Percentiles rank a stretch among this genome's conserved stretches.
Evolutionary conservation across 805 yeast species (phyloP).

Genomic region (Starmerella ratchasimensis): DNA sequence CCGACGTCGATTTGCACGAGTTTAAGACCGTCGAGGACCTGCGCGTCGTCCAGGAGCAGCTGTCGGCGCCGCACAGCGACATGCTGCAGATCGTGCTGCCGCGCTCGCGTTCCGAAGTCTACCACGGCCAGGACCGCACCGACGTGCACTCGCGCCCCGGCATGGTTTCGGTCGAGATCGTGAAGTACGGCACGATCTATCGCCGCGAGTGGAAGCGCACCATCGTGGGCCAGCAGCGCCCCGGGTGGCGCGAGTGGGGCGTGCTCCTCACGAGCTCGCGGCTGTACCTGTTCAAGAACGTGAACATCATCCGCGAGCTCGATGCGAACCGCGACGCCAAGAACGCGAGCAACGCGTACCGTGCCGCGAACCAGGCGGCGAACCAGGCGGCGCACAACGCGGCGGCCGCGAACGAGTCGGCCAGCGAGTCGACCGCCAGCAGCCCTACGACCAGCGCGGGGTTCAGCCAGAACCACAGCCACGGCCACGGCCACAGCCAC

Average conservation of each 20-base stretch:
- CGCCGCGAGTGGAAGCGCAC: slow-evolving; percentile 26
- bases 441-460: background rate
- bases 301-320: slow-evolving; percentile 22
- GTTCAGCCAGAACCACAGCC: background rate
- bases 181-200: slow-evolving; percentile 29
- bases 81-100: slow-evolving; percentile 28
- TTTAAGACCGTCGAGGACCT: slow-evolving; percentile 3
- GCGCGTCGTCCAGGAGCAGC: background rate
- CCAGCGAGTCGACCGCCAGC: too few species aligned
- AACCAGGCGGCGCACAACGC: too few species aligned
- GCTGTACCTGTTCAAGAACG: slow-evolving; percentile 30
- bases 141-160: slow-evolving; percentile 27
- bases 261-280: slow-evolving; percentile 31
- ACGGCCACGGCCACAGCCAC: background rate
- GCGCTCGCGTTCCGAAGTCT: slow-evolving; percentile 29
- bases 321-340: background rate
- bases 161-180: slow-evolving; percentile 27
- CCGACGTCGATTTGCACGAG: background rate
- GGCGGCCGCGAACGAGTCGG: too few species aligned
- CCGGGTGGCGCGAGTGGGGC: slow-evolving; percentile 31
- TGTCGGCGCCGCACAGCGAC: background rate
- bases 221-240: slow-evolving; percentile 20
- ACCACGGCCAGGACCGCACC: slow-evolving; percentile 10
- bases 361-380: too few species aligned
- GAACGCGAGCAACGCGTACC: too few species aligned